phyloP scores from a whole-genome alignment of 345 rosid genomes.

The Citrus australasica region DNA sequence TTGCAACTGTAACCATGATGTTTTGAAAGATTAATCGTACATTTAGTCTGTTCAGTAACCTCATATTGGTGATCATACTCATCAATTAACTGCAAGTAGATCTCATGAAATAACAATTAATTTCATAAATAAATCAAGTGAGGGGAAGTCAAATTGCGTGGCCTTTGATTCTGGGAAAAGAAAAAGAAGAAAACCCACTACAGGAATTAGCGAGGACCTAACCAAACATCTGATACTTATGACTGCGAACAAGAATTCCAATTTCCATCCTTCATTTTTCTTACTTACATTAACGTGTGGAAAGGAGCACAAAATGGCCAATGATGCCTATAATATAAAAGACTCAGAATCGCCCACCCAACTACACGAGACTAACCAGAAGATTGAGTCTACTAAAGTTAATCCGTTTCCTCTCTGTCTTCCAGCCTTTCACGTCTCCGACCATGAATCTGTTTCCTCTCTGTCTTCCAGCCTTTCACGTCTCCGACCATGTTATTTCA shows the following conservation, averaged over 20 bases:
- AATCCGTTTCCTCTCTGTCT: slow-evolving; percentile 23
- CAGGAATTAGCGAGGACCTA: no score
- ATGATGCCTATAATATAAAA: slow-evolving; percentile 11
- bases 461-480: slow-evolving; percentile 34
- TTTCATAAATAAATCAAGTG: no score
- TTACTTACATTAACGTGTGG: not conserved
- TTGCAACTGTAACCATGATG: no score
- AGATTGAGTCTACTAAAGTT: slow-evolving; percentile 16
- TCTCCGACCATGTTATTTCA: slow-evolving; percentile 50
- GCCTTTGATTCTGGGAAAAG: no score
- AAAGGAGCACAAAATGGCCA: not conserved
- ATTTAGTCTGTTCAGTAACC: slow-evolving; percentile 49
- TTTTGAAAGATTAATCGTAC: no score
- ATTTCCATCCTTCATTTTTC: no score
- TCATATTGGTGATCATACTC: slow-evolving; percentile 94
- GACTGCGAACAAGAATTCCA: no score
- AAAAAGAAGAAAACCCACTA: no score
- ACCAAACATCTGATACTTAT: no score
- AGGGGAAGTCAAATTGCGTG: no score
- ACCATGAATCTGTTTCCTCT: slow-evolving; percentile 27
- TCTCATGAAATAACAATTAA: not conserved
- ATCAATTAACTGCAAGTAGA: slow-evolving; percentile 66
- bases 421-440: slow-evolving; percentile 38
- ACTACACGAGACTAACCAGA: not conserved
- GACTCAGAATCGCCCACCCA: not conserved